Evolutionary conservation across 495 filamentous ascomycete species (phyloP).

Genomic region (Penicillium ochrochloron): DNA sequence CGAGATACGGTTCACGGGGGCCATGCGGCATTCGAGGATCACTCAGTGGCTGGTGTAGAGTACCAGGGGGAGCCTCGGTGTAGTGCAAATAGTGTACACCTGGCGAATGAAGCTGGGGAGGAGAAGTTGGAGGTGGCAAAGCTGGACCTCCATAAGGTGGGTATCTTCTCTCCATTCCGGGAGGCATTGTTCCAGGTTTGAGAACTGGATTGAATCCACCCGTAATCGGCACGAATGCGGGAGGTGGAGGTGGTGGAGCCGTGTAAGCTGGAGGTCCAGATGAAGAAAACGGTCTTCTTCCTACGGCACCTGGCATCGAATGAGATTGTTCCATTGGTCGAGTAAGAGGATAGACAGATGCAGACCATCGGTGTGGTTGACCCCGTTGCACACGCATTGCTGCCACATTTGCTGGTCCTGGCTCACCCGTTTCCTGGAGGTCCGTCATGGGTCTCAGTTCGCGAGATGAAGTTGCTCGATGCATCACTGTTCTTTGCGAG

Average conservation of each 20-base stretch:
- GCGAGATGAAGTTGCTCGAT: slow-evolving; percentile 48
- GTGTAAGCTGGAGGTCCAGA: slow-evolving; percentile 40
- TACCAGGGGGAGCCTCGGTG: slow-evolving; percentile 29
- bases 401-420: slow-evolving; percentile 27
- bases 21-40: slow-evolving; percentile 37
- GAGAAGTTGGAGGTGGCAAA: slow-evolving; percentile 41
- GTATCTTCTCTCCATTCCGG: slow-evolving; percentile 39
- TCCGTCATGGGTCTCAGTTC: slow-evolving; percentile 53
- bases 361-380: slow-evolving; percentile 46
- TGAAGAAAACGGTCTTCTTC: slow-evolving; percentile 46
- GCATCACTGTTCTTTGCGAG: slow-evolving; percentile 36
- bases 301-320: slow-evolving; percentile 31
- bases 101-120: slow-evolving; percentile 41
- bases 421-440: slow-evolving; percentile 37
- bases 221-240: slow-evolving; percentile 35
- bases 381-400: slow-evolving; percentile 29
- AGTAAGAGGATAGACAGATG: slow-evolving; percentile 40
- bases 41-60: slow-evolving; percentile 32
- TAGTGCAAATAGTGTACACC: slow-evolving; percentile 38
- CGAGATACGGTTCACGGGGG: slow-evolving; percentile 39
- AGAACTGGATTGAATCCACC: slow-evolving; percentile 38
- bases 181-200: slow-evolving; percentile 30
- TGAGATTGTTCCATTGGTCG: slow-evolving; percentile 40
- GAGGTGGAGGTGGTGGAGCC: slow-evolving; percentile 32
- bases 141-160: slow-evolving; percentile 36